Conservation (phyloP, 352 stramenopile species). For the Globisporangium paddicum region DNA sequence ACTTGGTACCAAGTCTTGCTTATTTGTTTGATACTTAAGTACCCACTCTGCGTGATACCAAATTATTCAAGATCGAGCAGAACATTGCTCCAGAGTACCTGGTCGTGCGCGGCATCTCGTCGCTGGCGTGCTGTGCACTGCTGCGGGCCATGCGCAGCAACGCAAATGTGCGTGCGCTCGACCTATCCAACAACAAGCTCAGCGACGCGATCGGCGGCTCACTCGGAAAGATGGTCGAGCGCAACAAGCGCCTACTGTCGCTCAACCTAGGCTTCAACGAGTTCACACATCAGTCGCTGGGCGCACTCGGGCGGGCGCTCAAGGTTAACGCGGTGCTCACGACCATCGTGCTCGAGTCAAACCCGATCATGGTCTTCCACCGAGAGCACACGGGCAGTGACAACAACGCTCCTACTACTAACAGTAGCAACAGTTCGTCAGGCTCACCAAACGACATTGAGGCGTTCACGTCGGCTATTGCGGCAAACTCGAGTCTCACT, state of each 20-base stretch:
- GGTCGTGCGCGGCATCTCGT: slow-evolving; percentile 41
- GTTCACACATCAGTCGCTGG: slow-evolving; percentile 34
- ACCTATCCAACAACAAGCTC: slow-evolving; percentile 59
- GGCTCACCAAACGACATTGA: slow-evolving; percentile 18
- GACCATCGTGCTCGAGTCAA: slow-evolving; percentile 56
- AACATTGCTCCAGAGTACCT: slow-evolving; percentile 46
- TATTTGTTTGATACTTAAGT: background rate
- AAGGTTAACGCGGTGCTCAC: slow-evolving; percentile 42
- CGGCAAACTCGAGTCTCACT: slow-evolving; percentile 33
- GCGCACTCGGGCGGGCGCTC: slow-evolving; percentile 32
- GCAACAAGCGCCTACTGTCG: slow-evolving; percentile 44
- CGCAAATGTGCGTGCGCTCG: slow-evolving; percentile 44
- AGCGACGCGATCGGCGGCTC: slow-evolving; percentile 32
- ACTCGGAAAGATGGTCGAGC: slow-evolving; percentile 46
- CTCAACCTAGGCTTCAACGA: slow-evolving; percentile 59
- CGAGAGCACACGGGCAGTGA: slow-evolving; percentile 15
- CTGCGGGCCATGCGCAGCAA: slow-evolving; percentile 56
- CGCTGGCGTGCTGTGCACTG: slow-evolving; percentile 47
- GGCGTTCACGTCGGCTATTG: slow-evolving; percentile 34
- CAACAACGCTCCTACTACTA: background rate
- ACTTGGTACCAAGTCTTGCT: background rate
- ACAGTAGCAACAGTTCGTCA: background rate
- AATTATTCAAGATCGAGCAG: slow-evolving; percentile 29
- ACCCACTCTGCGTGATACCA: background rate
- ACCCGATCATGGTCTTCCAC: slow-evolving; percentile 31